Base-by-base conservation (phyloP, 495 filamentous ascomycete species). In the Pseudotulostoma volvatum region DNA sequence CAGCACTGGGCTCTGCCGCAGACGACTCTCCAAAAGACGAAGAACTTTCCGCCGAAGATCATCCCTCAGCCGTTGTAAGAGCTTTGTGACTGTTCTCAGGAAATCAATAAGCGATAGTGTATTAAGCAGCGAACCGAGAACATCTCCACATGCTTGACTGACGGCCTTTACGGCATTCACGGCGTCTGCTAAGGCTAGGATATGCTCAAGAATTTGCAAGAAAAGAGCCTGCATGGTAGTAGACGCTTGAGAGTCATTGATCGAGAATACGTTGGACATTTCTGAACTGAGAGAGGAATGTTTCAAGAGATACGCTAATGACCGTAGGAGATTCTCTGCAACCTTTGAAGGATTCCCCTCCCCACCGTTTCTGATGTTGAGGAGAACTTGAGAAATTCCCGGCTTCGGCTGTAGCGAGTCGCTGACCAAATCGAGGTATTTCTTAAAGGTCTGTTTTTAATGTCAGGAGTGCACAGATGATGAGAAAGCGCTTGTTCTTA, bases 101-200 rank as follows among this genome's bases (percentile, higher is more conserved):
- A 95, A 84, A 56, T 93, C 82, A 28, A 73, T 66, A 5, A 81
- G 82, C 3, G 85, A 84, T 33, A 93, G 64, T 11, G 92, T 71
- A 35, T 79, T 73, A 13, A 97, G 67, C 4, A 90, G 61, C 19
- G 77, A 71, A 19, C 79, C 70, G 35, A 95, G 64, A 4, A 82
- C 70, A 21, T 83, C 73, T 20, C 69, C 71, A 47, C 76, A 78
- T 30, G 71, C 66, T 47, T 68, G 70, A 46, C 75, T 69, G 7
- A 86, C 61, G 41, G 54, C 57, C 53, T 74, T 78, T 53, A 70
- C 74, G 31, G 48, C 61, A 49, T 73, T 74, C 42, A 74, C 59
- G 1, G 63, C 64, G 38, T 77, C 70, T 9, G 73, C 70, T 28
- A 87, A 61, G 3, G 60, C 55, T 18, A 88, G 55, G 9, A 77